Evolutionary conservation across 2,329 filamentous ascomycete species (phyloP), one percentile per base, ranked within the genome.

Genomic region (Penicillium crustosum): DNA sequence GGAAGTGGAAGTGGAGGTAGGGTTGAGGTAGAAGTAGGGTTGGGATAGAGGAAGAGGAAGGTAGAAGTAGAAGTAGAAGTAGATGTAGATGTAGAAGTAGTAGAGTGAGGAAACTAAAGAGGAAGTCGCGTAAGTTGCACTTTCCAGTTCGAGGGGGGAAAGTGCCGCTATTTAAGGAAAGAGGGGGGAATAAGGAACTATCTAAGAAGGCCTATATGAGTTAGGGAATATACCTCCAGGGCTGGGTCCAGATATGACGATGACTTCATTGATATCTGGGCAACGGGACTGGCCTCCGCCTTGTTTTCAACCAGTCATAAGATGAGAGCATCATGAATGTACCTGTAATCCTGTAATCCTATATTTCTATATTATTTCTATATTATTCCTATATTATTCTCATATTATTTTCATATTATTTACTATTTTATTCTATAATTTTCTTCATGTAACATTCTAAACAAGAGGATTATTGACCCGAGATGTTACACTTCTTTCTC

Each of bases 251-350:
- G 17, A 29, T 21, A 35, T 45, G 29, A 45, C 57, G 54, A 67
- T 67, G 65, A 67, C 64, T 65, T 67, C 65, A 67, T 67, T 52
- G 61, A 65, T 44, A 45, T 50, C 43, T 49, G 35, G 27, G 39
- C 41, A 43, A 42, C 62, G 65, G 65, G 61, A 63, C 53, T 60
- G 9, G 39, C n/a, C 61, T 64, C 65, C 65, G 64, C 64, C 65
- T 55, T 65, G 65, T 60, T 66, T 62, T 31, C 29, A 36, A 50
- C 52, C 38, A n/a, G 39, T 51, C 38, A 38, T 39, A 48, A 27
- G 0, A 61, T 60, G 53, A 59, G 54, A 49, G 31, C 59, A 63
- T 60, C 43, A 53, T 59, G 51, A 36, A 27, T 31, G 4, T 31
- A 27, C 29, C 29, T 31, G 5, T 31, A 31, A 25, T 12, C 27